Base-by-base conservation (phyloP, 1,139 yeast genomes). In the Diutina pseudorugosa region DNA sequence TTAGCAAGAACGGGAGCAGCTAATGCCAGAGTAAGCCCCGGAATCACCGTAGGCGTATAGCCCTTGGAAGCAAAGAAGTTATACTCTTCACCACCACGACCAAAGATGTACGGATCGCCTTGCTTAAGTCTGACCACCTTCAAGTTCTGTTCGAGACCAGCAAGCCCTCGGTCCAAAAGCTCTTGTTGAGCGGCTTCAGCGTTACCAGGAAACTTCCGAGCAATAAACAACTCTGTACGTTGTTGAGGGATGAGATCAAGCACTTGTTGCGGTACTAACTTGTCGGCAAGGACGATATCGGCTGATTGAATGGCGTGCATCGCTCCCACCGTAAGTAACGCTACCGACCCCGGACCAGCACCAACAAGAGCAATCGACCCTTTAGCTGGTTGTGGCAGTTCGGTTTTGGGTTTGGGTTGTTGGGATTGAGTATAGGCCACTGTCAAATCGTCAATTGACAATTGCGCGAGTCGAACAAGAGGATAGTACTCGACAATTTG, bases 71-170 rank as follows among this genome's bases (percentile, higher is more conserved):
- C 63, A 66, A 91, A 93, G 64, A 73, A 90, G 18, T 79, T 62
- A 62, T 67, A 88, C 63, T 93, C 98, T 68, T 93, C 98, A 41
- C 96, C 97, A 43, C 98, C 98, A 58, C 98, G 81, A 4, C 98
- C 98, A 65, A 89, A 93, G 40, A 93, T 87, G 67, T 89, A 93
- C 5, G 98, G 98, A 65, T 93, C 98, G 47, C 98, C 98, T 69
- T 93, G 98, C 65, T 93, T 93, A 57, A 93, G 75, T 54, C 98
- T 75, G 3, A 93, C 94, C 1, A 93, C 97, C 55, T 79, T 80
- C 59, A 80, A 76, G 16, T 96, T 96, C 53, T 75, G 68, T 43
- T 71, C 57, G 41, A 89, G 65, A 0, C 83, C 85, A 43, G 75
- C 76, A 21, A 91, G 68, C 0, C 96, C 98, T 56, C 83, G 67